Base-by-base conservation (phyloP, 106 monocot species). In the Ottelia alismoides region DNA sequence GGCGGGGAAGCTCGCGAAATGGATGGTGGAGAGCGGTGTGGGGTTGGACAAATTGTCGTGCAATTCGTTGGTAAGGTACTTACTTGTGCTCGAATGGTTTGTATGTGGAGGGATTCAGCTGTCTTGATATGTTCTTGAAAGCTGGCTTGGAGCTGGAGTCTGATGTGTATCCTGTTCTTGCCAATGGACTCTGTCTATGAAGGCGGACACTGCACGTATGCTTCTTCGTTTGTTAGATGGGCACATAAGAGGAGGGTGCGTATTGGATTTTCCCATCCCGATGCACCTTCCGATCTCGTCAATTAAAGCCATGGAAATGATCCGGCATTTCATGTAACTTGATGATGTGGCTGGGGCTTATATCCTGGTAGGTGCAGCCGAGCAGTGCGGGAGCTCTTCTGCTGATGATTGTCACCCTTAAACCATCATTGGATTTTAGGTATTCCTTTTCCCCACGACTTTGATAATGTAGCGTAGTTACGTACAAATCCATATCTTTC, bases 51-150 rank as follows among this genome's bases (percentile, higher is more conserved):
- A 74, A 4, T 24, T 49, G 21, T 65, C 77, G 0, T 24, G 62
- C 52, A 85, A 78, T 63, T 68, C 49, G 11, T 47, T 91, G 51
- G 10, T 91, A 18, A 70, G 72, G 50, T 62, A 73, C 50, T 65
- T 85, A 1, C n/a, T n/a, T n/a, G n/a, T 76, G 81, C 44, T 47
- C 30, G 4, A 22, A 22, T 18, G 69, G 75, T 1, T 16, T 51
- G 28, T 70, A 67, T 9, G 20, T 70, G 45, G 77, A 81, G 47
- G 77, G 49, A 11, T 77, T 75, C 43, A 19, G 18, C 7, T 84
- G 71, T 83, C 43, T 78, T 0, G n/a, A 26, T 9, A 45, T 57
- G 28, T 52, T 88, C 64, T 74, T 66, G 54, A 77, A 62, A 58
- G 63, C 32, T 19, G 77, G 74, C 14, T 24, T 64, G 51, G 0